Base-by-base conservation (phyloP, 2,329 filamentous ascomycete genomes). In the Cadophora sp. region DNA sequence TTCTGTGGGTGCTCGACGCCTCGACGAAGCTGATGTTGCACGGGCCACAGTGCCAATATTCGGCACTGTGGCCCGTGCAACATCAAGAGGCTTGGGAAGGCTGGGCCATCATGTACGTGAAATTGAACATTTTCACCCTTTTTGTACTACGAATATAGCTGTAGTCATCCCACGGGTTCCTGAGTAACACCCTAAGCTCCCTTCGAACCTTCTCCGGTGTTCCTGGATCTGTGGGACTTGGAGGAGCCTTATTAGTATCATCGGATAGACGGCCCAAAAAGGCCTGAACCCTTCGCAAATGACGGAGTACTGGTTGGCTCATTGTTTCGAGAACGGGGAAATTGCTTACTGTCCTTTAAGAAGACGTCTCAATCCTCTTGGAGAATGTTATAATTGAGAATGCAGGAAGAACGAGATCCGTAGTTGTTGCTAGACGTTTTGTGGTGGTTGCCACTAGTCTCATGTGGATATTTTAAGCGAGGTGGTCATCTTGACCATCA, bases 251-350 rank as follows among this genome's bases (percentile, higher is more conserved):
- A 3, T 48, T 20, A 48, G n/a, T 6, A 24, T 8, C 45, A 48
- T 20, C 45, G 8, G 45, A 48, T 48, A 3, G 45, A 3, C n/a
- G n/a, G n/a, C 45, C 16, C n/a, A n/a, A 48, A 48, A 48, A 48
- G n/a, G 45, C n/a, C 45, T 48, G 45, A 48, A 48, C 45, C 45
- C n/a, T 48, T 1, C 45, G 45, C 45, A 48, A 20, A 48, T 48
- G 3, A 48, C 18, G 45, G n/a, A 48, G 45, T 7, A 48, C 45
- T 48, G n/a, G 45, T 24, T 48, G 45, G n/a, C 45, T 48, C n/a
- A 48, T 48, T 7, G 1, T 48, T 2, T 20, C 9, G 20, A 20
- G n/a, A 20, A 48, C 45, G 45, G n/a, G n/a, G n/a, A 48, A n/a
- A n/a, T 48, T 48, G 7, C 18, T 33, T 24, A 1, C 45, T 48